A percentile compares a stretch with the other conserved stretches of the same genome.
These are phyloP conservation scores for Fusarium sororula DNA, from an alignment of 2,329 filamentous ascomycete genomes.

Conservation along the genomic window DNA sequence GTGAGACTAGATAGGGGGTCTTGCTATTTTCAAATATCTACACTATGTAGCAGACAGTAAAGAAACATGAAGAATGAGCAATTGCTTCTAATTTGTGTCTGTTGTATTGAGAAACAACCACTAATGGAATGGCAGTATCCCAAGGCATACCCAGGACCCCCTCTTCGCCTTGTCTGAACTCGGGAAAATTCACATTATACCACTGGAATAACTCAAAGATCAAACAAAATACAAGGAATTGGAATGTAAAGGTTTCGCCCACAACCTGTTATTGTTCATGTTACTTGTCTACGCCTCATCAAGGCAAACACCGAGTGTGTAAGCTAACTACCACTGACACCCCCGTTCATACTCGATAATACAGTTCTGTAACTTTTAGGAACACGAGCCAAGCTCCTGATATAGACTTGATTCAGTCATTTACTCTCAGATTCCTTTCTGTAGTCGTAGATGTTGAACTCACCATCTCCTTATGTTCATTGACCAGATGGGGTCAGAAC, in stretches of 20 bases:
- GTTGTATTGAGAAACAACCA: not conserved
- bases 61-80: not conserved
- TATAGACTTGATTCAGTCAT: not conserved
- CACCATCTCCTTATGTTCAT: not conserved
- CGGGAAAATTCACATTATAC: not conserved
- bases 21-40: not conserved
- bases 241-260: not conserved
- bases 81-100: not conserved
- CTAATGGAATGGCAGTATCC: not conserved
- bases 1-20: not conserved
- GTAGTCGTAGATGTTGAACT: not conserved
- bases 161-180: not conserved
- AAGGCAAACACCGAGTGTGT: not conserved
- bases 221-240: not conserved
- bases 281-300: not conserved
- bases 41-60: not conserved
- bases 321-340: not conserved
- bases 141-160: not conserved
- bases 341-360: not conserved
- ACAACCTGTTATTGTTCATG: not conserved
- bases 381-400: not conserved
- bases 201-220: not conserved
- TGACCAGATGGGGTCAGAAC: not conserved
- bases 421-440: not conserved
- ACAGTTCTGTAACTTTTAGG: not conserved